Conservation (phyloP, 306 rosid genomes). For the Fagus crenata region DNA sequence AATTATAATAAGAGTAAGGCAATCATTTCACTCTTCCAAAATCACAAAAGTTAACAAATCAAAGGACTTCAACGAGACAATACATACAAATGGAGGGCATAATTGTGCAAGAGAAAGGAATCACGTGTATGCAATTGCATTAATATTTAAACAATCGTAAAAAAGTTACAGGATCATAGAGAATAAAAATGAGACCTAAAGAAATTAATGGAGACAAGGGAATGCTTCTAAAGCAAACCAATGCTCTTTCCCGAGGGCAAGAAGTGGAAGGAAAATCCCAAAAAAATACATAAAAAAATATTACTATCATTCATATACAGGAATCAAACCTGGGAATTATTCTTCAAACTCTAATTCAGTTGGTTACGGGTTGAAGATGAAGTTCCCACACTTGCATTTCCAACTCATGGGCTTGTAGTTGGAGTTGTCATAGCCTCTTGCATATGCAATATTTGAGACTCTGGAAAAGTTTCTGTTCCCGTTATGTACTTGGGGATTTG, state of each 20-base stretch:
- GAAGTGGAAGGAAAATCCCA: not conserved
- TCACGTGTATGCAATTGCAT: no score
- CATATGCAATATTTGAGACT: constrained; percentile 37
- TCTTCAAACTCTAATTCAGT: constrained; percentile 10
- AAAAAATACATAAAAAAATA: not conserved
- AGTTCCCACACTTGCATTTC: constrained; percentile 93
- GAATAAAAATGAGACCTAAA: no score
- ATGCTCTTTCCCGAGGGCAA: not conserved
- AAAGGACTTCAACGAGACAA: no score
- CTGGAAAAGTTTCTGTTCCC: constrained; percentile 49
- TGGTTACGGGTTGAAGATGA: constrained; percentile 71
- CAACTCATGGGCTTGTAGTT: constrained; percentile 97
- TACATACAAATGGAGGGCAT: no score
- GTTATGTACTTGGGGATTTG: constrained; percentile 53
- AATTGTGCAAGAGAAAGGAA: no score
- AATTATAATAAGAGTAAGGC: no score
- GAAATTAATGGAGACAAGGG: no score
- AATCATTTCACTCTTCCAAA: no score
- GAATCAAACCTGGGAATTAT: constrained; percentile 27
- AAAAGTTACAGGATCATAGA: no score
- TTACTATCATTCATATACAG: constrained; percentile 24
- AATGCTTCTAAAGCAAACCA: not conserved
- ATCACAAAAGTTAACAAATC: no score
- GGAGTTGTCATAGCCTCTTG: constrained; percentile 53
- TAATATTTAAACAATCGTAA: no score